Evolutionary conservation across 306 rosid species (phyloP).

Genomic region (Cicer yamashitae): DNA sequence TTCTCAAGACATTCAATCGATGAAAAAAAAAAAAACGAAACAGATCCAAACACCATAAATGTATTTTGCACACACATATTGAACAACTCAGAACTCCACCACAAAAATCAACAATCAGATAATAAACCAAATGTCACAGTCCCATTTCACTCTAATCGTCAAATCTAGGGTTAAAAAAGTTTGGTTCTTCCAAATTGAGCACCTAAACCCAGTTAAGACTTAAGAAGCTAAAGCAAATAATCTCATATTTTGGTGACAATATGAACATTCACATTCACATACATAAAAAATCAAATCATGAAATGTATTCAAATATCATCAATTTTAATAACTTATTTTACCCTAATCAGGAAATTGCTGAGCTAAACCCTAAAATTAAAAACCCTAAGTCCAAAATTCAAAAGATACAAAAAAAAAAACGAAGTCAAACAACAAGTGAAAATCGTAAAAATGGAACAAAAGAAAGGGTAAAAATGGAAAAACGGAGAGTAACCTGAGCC

Average conservation of each 20-base stretch:
- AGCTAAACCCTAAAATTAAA: constrained; percentile 8
- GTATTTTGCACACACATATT: background rate
- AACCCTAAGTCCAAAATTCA: constrained; percentile 8
- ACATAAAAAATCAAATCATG: background rate
- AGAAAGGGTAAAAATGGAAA: background rate
- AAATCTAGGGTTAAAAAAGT: background rate
- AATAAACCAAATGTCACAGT: background rate
- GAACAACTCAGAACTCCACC: background rate
- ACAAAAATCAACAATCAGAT: background rate
- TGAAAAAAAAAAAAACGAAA: background rate
- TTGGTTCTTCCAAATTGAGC: background rate
- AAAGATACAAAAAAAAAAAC: background rate
- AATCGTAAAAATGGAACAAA: background rate
- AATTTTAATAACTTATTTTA: background rate
- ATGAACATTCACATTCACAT: background rate
- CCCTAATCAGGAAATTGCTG: background rate
- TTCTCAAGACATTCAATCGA: constrained; percentile 15
- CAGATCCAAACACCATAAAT: constrained; percentile 2
- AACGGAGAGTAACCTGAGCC: constrained; percentile 70
- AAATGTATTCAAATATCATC: no score
- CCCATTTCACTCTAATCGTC: background rate
- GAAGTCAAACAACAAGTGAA: background rate
- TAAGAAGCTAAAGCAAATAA: background rate
- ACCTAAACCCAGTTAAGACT: background rate
- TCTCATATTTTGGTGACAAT: background rate